These are phyloP conservation scores for Hamigera avellanea DNA, from an alignment of 495 filamentous ascomycete genomes.

Conservation along the genomic window DNA sequence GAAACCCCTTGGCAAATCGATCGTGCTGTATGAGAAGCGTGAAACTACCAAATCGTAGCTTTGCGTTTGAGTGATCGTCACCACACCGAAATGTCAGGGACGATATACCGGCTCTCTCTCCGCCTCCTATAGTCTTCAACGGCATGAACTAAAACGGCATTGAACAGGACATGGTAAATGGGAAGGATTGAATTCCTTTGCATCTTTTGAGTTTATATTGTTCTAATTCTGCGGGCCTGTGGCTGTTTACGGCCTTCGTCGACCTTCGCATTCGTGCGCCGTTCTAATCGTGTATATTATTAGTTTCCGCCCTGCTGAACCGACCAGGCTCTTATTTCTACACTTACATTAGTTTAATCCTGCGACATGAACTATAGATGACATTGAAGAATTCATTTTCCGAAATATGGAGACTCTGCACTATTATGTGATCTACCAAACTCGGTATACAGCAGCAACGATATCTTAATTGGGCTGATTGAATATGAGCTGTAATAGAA, in stretches of 20 bases:
- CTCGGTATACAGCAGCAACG: background rate
- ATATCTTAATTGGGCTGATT: no score
- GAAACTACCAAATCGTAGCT: conserved; percentile 17
- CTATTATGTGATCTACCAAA: background rate
- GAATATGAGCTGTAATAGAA: no score
- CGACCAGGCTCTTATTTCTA: background rate
- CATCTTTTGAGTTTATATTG: conserved; percentile 6
- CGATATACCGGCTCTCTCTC: background rate
- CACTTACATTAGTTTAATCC: conserved; percentile 5
- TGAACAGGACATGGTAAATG: no score
- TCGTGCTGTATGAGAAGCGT: conserved; percentile 33
- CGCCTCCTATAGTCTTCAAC: no score
- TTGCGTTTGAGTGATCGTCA: no score
- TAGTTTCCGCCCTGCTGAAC: background rate
- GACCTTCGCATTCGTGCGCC: background rate
- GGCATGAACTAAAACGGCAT: no score
- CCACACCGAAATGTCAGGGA: no score
- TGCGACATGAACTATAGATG: background rate
- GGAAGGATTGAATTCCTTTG: no score
- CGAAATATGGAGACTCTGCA: background rate
- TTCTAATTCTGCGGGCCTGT: background rate
- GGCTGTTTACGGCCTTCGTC: no score
- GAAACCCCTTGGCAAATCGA: conserved; percentile 31
- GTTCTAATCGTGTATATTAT: conserved; percentile 2
- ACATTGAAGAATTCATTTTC: background rate